Evolutionary conservation across 1,284 basidiomycete species (phyloP), one percentile per base, ranked within the genome.

Genomic region (Takashimella koratensis): DNA sequence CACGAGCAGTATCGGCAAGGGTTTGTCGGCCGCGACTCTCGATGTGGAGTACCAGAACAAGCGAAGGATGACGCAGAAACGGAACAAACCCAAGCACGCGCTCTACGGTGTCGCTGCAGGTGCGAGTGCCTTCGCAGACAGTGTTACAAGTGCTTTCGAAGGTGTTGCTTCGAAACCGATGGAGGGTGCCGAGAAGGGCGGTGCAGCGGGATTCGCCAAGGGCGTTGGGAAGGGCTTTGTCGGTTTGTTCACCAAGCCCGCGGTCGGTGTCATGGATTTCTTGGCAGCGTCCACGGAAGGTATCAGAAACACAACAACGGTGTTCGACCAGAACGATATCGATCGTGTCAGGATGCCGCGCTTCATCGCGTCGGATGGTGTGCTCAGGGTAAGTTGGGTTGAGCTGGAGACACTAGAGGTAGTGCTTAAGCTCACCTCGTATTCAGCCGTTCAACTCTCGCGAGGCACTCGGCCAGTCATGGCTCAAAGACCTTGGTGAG

Each of bases 281-380:
- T 89, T 94, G 3, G 88, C 93, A 25, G 98, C 95, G 66, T 86
- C 98, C 23, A 87, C 89, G n/a, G 95, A 97, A 81, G 94, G 93
- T 81, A 92, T 98, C 59, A 84, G 96, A 41, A 99, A 99, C 70
- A 98, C 96, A 0, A 98, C 96, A 0, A 98, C 92, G 3, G 95
- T 98, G 1, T 98, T 98, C 63, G 96, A 98, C 70, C 89, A 86
- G 60, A 88, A 89, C 45, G 87, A 88, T 49, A 83, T 94, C 52
- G 95, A 98, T 67, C 86, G 94, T 19, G 84, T 90, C 22, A 83
- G 96, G 64, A 76, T 92, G 82, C 95, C 96, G 24, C 84, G 96
- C 49, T 88, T 88, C 64, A 84, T 93, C 43, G 86, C 93, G 12
- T 78, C 84, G 4, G 94, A 97, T 71, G 88, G 87, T 16, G 88